Conservation (phyloP, 2,329 filamentous ascomycete species). For the Hypoxylon sp. region DNA sequence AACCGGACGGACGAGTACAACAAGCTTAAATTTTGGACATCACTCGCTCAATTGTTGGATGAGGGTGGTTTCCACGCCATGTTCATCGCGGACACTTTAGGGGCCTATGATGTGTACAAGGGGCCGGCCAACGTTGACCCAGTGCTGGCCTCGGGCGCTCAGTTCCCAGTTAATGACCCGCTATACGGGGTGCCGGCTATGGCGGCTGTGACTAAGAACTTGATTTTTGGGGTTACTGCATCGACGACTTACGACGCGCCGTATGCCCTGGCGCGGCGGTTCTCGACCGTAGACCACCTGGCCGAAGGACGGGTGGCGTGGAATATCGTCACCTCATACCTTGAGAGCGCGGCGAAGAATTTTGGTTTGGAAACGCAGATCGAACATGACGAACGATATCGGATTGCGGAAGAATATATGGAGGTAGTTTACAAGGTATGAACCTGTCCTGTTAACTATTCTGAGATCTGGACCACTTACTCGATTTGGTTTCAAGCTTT, state of each 20-base stretch:
- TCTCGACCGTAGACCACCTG: constrained; percentile 73
- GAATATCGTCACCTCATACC: constrained; percentile 70
- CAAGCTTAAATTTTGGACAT: constrained; percentile 72
- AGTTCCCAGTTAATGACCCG: constrained; percentile 76
- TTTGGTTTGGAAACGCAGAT: constrained; percentile 70
- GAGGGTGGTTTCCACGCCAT: constrained; percentile 73
- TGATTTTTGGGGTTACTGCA: constrained; percentile 73
- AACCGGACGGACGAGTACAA: constrained; percentile 73
- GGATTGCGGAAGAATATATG: constrained; percentile 73
- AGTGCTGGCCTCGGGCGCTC: constrained; percentile 71
- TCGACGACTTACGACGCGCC: constrained; percentile 74
- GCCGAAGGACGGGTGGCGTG: constrained; percentile 73
- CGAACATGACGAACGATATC: constrained; percentile 73
- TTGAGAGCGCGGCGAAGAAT: constrained; percentile 72
- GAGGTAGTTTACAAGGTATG: constrained; percentile 70
- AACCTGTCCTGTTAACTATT: neutral
- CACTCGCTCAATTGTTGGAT: constrained; percentile 73
- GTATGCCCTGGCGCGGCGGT: constrained; percentile 71
- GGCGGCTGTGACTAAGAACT: constrained; percentile 76
- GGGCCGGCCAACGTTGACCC: constrained; percentile 58
- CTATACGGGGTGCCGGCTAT: constrained; percentile 72
- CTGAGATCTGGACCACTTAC: constrained; percentile 22
- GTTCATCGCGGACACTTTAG: constrained; percentile 76
- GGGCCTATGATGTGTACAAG: constrained; percentile 73
- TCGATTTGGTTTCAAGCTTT: constrained; percentile 56